Evolutionary conservation across 192 early-diverging fungal genomes (phyloP), one percentile per base, ranked within the genome.

Genomic region (Backusella circina): DNA sequence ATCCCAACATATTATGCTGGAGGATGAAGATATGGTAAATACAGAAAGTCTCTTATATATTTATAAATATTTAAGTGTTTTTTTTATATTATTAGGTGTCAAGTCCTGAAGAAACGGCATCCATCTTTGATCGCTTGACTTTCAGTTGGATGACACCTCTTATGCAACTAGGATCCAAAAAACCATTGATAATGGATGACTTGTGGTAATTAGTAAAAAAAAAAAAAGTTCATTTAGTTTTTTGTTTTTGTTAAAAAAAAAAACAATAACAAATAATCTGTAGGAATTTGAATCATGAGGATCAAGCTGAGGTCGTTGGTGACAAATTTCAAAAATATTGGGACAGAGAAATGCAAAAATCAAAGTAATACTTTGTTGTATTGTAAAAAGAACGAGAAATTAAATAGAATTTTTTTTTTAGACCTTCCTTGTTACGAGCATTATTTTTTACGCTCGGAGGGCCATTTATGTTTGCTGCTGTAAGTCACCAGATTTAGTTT

Each of bases 101-200:
- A 23, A 87, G 86, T 61, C 95, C 95, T 5, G 96, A 97, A 75
- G 90, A 90, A 23, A 87, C 82, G 12, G 90, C 95, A 61, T 93
- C 94, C 78, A 88, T 99, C 23, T 96, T 96, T 74, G 93, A 91
- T 33, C 86, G 86, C 13, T 75, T 95, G 1, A 90, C 92, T 2
- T 99, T 98, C 81, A 83, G 89, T 33, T 99, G 97, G 97, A 93
- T 99, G 89, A 91, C 92, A 57, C 88, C 90, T 15, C 74, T 98
- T 71, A 93, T 99, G 83, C 90, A 91, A 57, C 79, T 91, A 39
- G 96, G 95, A 3, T 91, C 88, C 70, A 74, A 81, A 32, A 94
- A 94, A 77, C 92, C 90, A 39, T 83, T 97, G 70, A 84, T 82
- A 2, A 84, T 88, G 77, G 89, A 89, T 10, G 95, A 98, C 79